Percentiles rank a stretch among this genome's conserved stretches.
Evolutionary conservation across 192 early-diverging fungal species (phyloP).

Genomic region (Podila clonocystis): DNA sequence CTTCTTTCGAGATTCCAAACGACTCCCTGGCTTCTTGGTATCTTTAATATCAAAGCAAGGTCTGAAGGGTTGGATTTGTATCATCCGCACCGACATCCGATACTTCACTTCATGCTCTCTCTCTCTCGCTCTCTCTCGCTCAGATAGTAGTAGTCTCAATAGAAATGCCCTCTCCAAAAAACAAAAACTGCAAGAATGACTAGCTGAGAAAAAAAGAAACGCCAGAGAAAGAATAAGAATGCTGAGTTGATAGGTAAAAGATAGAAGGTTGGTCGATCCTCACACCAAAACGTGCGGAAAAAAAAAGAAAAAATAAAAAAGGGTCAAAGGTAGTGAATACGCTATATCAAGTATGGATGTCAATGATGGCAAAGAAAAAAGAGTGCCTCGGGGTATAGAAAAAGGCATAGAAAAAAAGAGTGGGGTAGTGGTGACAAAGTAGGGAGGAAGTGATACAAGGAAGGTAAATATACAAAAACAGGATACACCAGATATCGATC

Average conservation of each 20-base stretch:
- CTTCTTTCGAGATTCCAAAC: slow-evolving; percentile 36
- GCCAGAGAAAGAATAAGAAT: neutral
- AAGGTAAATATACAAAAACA: slow-evolving; percentile 13
- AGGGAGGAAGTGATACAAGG: neutral
- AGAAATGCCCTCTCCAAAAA: neutral
- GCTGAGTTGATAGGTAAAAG: neutral
- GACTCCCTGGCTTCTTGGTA: slow-evolving; percentile 26
- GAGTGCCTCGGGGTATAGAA: slow-evolving; percentile 11
- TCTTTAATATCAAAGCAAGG: slow-evolving; percentile 25
- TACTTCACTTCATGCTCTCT: slow-evolving; percentile 4
- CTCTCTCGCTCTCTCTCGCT: slow-evolving; percentile 20
- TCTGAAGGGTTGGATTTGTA: slow-evolving; percentile 19
- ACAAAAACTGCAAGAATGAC: neutral
- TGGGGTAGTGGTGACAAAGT: neutral
- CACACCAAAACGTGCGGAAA: neutral
- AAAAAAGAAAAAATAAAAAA: slow-evolving; percentile 12
- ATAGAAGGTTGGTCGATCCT: neutral
- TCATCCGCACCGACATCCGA: neutral
- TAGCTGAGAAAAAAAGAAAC: slow-evolving; percentile 8
- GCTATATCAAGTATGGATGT: neutral
- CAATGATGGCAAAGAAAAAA: neutral
- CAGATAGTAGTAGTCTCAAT: too few relatives aligned
- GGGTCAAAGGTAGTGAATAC: slow-evolving; percentile 10
- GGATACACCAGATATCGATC: neutral
- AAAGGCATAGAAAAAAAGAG: neutral